Evolutionary conservation across 306 rosid species (phyloP), one percentile per base, ranked within the genome.

Genomic region (Betula pendula): DNA sequence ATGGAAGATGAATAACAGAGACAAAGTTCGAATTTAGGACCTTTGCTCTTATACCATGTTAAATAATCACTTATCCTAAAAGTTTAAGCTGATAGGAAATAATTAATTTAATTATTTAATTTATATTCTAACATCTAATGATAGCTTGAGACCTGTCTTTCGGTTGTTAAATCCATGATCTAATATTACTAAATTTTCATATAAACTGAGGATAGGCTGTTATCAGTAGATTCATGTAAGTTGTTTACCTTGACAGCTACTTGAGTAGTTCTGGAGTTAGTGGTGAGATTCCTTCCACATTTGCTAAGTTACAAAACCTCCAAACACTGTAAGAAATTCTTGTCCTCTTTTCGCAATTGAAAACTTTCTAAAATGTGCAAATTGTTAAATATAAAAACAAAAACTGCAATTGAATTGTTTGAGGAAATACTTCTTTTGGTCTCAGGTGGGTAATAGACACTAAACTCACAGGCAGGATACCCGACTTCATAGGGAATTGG

Each of bases 401-500:
- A 53, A 68, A 56, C 9, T 20, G 17, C 35, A 14, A 33, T 43
- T 6, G 11, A 51, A 35, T 75, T 11, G 19, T 22, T 29, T 15
- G 25, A 31, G 29, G 59, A n/a, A 25, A 12, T 81, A 55, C 43
- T 78, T 68, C 35, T 66, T 25, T 68, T 87, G 35, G 71, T 75
- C 66, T 82, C 89, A 92, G 98, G 72, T 86, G 89, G 90, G 94
- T 90, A 76, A 89, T 94, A 4, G 94, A 89, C 76, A 73, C 2
- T 71, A 88, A 82, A 77, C 80, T 90, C 83, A 88, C 84, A 2
- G 96, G 96, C 48, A 76, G 63, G 48, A 88, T 91, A 77, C 98
- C 96, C 5, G 88, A 87, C 75, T 94, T 94, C 84, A 85, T 94
- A 68, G 94, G 96, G 74, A 87, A 59, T 74, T 94, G 85, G 91